Conservation (phyloP, 2,329 filamentous ascomycete genomes). For the Trichoderma endophyticum region DNA sequence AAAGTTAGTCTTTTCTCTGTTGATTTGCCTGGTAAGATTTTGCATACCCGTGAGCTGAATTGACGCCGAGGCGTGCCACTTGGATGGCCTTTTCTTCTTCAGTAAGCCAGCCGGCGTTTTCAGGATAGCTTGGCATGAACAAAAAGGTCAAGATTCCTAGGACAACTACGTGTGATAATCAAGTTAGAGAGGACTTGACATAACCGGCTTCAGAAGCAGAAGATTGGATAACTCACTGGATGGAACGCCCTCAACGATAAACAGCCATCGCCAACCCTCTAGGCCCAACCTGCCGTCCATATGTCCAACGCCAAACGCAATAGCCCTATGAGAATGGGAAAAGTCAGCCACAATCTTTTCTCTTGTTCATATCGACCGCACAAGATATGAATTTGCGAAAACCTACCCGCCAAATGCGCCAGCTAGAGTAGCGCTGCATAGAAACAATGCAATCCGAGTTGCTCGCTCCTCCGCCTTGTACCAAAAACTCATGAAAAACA, state of each 20-base stretch:
- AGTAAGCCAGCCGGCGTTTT: background rate
- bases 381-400: fast-evolving
- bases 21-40: background rate
- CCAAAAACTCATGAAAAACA: constrained; percentile 5
- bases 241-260: background rate
- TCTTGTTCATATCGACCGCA: background rate
- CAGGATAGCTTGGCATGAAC: background rate
- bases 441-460: background rate
- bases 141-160: background rate
- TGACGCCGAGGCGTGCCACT: background rate
- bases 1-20: background rate
- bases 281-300: background rate
- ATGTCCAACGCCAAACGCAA: background rate
- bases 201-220: too few relatives aligned
- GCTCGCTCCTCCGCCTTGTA: constrained; percentile 3
- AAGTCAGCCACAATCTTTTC: background rate
- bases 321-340: background rate
- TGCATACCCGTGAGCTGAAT: background rate
- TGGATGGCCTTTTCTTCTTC: constrained; percentile 7
- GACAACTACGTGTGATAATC: background rate
- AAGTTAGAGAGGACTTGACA: background rate
- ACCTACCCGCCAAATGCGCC: constrained; percentile 6
- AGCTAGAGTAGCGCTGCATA: background rate
- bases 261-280: background rate
- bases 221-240: background rate